A percentile compares a stretch with the other conserved stretches of the same genome.
These are phyloP conservation scores for Globomyces sp. DNA, from an alignment of 371 early-diverging fungal genomes.

Conservation along the genomic window DNA sequence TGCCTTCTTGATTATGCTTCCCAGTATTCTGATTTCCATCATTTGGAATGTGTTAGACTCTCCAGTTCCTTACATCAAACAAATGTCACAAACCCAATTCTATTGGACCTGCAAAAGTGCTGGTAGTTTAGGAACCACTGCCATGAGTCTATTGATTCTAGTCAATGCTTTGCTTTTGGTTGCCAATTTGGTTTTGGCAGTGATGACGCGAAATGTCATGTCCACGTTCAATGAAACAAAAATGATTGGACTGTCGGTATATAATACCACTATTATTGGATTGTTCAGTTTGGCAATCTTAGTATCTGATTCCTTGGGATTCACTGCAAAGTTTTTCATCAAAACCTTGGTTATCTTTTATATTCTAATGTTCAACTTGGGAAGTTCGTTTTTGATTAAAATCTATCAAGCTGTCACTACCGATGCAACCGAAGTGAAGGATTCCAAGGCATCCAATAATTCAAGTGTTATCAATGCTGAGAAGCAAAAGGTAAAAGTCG, in stretches of 20 bases:
- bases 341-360: conserved; percentile 7
- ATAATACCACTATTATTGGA: neutral
- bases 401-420: neutral
- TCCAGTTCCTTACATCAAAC: neutral
- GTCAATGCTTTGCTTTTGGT: conserved; percentile 1
- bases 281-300: conserved; percentile 4
- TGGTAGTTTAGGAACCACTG: neutral
- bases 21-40: neutral
- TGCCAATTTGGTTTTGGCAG: neutral
- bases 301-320: neutral
- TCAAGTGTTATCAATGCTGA: neutral
- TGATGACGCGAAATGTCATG: conserved; percentile 12
- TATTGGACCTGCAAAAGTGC: conserved; percentile 5
- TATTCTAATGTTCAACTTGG: conserved; percentile 8
- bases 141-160: neutral
- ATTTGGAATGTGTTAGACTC: conserved; percentile 11
- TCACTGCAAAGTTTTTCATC: neutral
- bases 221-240: conserved; percentile 16
- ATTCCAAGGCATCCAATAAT: neutral
- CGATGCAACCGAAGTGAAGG: neutral
- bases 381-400: conserved; percentile 6
- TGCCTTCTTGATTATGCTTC: neutral
- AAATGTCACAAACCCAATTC: neutral
- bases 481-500: neutral
- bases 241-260: conserved; percentile 12